Percentiles rank a stretch among this genome's conserved stretches.
phyloP scores from a whole-genome alignment of 1,284 basidiomycete genomes.

The Hymenochaete sp. region DNA sequence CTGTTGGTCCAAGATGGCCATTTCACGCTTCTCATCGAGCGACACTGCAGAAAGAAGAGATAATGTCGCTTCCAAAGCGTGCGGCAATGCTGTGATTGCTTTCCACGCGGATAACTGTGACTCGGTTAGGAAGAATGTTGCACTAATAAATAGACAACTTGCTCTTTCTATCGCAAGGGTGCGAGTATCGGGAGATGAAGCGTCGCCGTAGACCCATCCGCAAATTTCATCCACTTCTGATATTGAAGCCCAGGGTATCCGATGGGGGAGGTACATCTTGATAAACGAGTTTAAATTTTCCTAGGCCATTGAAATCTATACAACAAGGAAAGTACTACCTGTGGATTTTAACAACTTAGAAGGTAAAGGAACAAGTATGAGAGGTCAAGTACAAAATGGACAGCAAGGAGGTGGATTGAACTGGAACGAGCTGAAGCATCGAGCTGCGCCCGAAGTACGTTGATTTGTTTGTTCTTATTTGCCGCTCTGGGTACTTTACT shows the following conservation, averaged over 20 bases:
- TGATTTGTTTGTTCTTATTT: too few species aligned
- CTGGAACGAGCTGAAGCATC: too few species aligned
- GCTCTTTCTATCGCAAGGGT: conserved; percentile 64
- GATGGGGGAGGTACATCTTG: conserved; percentile 67
- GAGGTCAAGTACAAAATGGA: too few species aligned
- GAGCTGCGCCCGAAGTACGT: too few species aligned
- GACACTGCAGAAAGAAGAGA: conserved; percentile 56
- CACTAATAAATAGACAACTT: conserved; percentile 25
- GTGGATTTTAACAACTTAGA: too few species aligned
- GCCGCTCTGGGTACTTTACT: too few species aligned
- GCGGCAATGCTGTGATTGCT: conserved; percentile 60
- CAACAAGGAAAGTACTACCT: too few species aligned
- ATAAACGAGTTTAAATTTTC: too few species aligned
- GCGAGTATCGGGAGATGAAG: conserved; percentile 49
- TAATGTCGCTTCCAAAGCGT: conserved; percentile 65
- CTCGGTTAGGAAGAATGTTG: conserved; percentile 11
- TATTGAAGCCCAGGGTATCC: conserved; percentile 75
- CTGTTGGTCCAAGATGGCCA: background rate
- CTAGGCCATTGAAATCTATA: too few species aligned
- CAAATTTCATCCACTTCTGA: conserved; percentile 77
- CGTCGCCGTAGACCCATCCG: conserved; percentile 69
- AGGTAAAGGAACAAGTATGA: too few species aligned
- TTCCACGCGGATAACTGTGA: conserved; percentile 70
- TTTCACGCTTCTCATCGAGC: conserved; percentile 32
- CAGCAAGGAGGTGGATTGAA: too few species aligned